phyloP scores from a whole-genome alignment of 2,329 filamentous ascomycete species.

The Lasiodiplodia theobromae region DNA sequence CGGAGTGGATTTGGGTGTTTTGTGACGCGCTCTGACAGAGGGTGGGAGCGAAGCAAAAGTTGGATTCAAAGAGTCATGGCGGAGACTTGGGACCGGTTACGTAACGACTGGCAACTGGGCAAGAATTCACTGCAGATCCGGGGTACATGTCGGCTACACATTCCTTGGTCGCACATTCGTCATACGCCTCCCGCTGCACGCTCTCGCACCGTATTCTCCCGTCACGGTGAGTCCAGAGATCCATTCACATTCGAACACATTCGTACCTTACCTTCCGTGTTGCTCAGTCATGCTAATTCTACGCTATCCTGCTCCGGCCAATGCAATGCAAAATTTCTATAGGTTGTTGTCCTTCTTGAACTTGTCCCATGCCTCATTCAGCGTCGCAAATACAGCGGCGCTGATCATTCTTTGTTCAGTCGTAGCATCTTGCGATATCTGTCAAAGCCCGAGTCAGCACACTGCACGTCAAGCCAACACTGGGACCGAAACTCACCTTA shows the following conservation, averaged over 20 bases:
- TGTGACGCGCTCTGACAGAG: neutral
- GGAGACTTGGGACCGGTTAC: constrained; percentile 11
- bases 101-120: constrained; percentile 15
- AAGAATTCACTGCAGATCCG: constrained; percentile 15
- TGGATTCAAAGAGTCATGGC: constrained; percentile 8
- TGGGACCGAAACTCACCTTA: constrained; percentile 72
- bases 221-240: neutral
- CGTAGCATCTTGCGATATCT: constrained; percentile 69
- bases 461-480: neutral
- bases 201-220: neutral
- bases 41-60: neutral
- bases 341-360: constrained; percentile 70
- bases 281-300: neutral
- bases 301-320: neutral
- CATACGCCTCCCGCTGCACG: constrained; percentile 6
- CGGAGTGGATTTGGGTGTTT: neutral
- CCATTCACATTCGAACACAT: neutral
- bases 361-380: constrained; percentile 74
- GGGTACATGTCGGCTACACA: constrained; percentile 23
- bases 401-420: constrained; percentile 73
- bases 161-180: constrained; percentile 2
- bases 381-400: constrained; percentile 67
- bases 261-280: neutral
- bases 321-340: constrained; percentile 37
- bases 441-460: constrained; percentile 33